Base-by-base conservation (phyloP, 352 stramenopile genomes). In the Thalassiosira allenii region DNA sequence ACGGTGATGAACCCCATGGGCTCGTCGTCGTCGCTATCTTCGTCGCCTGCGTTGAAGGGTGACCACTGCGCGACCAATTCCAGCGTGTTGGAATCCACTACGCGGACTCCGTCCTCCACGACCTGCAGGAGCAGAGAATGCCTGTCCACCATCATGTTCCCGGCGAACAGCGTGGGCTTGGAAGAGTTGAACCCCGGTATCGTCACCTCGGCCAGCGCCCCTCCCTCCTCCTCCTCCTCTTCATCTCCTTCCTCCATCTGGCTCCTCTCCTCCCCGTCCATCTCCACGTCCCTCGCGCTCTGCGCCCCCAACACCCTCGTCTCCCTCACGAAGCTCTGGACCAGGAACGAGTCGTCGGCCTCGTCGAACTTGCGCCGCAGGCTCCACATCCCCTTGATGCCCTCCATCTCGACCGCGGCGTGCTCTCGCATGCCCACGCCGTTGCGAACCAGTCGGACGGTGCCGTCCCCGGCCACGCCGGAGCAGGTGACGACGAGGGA, bases 311-410 rank as follows among this genome's bases (percentile, higher is more conserved):
- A 90, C 47, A 99, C 95, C 63, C 97, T 94, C 49, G 98, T 98
- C 81, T 99, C 96, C 34, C 83, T 95, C 9, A 98, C 95, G 87
- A 98, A 99, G 63, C 93, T 97, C 80, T 99, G 97, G 43, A 99
- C 89, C 33, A 99, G 88, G 83, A 97, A 99, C 59, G 93, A 93
- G 92, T 99, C 96, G 77, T 98, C 91, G 30, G 95, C 89, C 34
- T 95, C 94, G 2, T 82, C 83, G 70, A 96, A 98, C 0, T 79
- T 88, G 49, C 94, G 78, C 22, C 97, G 94, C 66, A 99, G 79
- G 6, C 92, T 92, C 97, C 97, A 99, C 96, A 99, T 98, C 20
- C 96, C 97, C 81, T 98, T 98, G 81, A 99, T 99, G 67, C 97
- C 97, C 17, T 93, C 90, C 3, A 99, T 89, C 73, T 98, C 97